Conservation (phyloP, 1,284 basidiomycete genomes). For the Mycosarcoma mackinlayi region DNA sequence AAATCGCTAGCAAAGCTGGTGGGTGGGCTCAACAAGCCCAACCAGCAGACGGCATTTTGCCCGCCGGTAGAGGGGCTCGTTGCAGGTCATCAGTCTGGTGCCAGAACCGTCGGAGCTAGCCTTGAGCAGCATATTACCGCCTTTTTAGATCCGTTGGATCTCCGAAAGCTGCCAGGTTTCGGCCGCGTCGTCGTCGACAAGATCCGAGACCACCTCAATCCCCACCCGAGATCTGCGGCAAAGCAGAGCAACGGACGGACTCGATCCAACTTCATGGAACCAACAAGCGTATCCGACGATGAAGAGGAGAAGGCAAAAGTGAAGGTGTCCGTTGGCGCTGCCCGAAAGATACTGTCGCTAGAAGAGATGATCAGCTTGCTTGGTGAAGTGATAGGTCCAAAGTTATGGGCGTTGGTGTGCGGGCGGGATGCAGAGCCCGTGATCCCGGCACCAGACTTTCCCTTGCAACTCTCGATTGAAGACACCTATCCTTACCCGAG, state of each 20-base stretch:
- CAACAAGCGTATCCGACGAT: constrained; percentile 19
- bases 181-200: constrained; percentile 47
- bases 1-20: constrained; percentile 69
- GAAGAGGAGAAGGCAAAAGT: constrained; percentile 21
- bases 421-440: constrained; percentile 66
- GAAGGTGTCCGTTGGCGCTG: constrained; percentile 28
- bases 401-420: constrained; percentile 62
- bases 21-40: constrained; percentile 66
- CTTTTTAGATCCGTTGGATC: constrained; percentile 63
- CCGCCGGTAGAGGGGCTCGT: constrained; percentile 13
- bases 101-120: constrained; percentile 1
- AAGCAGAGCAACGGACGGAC: not conserved
- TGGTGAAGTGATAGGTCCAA: constrained; percentile 50
- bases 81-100: not conserved
- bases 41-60: constrained; percentile 63
- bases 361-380: constrained; percentile 48
- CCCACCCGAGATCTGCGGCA: not conserved
- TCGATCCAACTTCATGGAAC: constrained; percentile 29
- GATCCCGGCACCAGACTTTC: constrained; percentile 63
- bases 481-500: constrained; percentile 63
- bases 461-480: constrained; percentile 67
- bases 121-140: constrained; percentile 39
- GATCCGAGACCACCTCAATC: constrained; percentile 39
- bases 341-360: constrained; percentile 45
- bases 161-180: constrained; percentile 58